Conservation (phyloP, 192 early-diverging fungal species). For the Mortierella claussenii region DNA sequence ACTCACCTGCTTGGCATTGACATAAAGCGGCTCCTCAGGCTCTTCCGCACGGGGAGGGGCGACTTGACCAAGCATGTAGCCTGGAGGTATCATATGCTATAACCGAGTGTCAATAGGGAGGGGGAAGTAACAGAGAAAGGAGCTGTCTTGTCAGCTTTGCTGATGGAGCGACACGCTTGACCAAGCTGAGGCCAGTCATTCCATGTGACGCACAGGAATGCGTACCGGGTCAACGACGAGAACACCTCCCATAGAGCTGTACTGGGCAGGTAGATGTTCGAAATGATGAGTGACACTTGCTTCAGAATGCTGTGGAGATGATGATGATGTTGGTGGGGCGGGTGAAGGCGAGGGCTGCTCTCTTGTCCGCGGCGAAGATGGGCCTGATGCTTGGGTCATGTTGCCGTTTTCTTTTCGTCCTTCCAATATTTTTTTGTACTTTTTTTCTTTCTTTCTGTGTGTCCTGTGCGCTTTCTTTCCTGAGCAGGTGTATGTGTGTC, state of each 20-base stretch:
- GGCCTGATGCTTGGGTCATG: conserved; percentile 22
- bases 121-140: background rate
- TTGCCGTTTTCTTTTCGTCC: background rate
- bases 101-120: no score
- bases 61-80: conserved; percentile 42
- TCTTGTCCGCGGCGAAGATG: conserved; percentile 9
- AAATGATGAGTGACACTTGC: conserved; percentile 6
- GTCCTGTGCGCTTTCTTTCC: background rate
- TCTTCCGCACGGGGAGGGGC: conserved; percentile 23
- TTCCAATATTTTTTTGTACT: background rate
- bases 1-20: conserved; percentile 86
- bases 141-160: background rate
- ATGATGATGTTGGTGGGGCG: conserved; percentile 27
- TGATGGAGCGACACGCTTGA: background rate
- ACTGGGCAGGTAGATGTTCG: conserved; percentile 31
- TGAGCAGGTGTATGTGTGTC: no score
- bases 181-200: no score
- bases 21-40: conserved; percentile 87
- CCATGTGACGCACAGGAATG: background rate
- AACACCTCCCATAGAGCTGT: conserved; percentile 29
- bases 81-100: conserved; percentile 45
- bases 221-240: conserved; percentile 48
- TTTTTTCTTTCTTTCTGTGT: background rate
- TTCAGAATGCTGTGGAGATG: conserved; percentile 28
- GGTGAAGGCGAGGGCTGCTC: conserved; percentile 32